phyloP scores from a whole-genome alignment of 345 rosid genomes.

The Eutrema heterophyllum region DNA sequence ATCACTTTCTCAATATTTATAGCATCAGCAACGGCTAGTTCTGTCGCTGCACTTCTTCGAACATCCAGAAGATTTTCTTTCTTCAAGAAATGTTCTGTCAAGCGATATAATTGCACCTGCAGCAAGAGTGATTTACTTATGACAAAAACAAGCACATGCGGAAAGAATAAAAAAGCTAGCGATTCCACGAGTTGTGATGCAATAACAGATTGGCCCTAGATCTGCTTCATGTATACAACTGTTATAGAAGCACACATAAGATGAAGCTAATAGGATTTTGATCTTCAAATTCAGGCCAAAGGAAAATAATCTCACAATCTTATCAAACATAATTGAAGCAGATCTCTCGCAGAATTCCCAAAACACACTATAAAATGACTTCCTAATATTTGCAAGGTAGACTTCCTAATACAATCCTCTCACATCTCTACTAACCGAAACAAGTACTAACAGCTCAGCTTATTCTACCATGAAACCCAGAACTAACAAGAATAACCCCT shows the following conservation, averaged over 20 bases:
- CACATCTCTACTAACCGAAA: neutral
- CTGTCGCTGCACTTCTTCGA: conserved; percentile 80
- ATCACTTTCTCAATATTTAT: conserved; percentile 76
- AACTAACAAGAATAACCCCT: neutral
- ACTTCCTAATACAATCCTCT: neutral
- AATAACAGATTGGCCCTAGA: neutral
- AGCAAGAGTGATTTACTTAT: conserved; percentile 18
- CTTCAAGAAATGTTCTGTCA: conserved; percentile 78
- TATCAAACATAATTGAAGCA: neutral
- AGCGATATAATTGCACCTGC: conserved; percentile 83
- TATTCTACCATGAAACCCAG: neutral
- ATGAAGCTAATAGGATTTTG: neutral
- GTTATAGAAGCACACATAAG: neutral
- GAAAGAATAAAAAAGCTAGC: conserved; percentile 5
- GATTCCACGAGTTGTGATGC: neutral
- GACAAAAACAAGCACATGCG: conserved; percentile 3
- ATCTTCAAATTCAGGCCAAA: neutral
- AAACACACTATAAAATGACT: neutral
- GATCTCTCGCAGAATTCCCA: neutral
- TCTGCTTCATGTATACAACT: neutral
- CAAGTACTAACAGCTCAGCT: neutral
- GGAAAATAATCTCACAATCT: neutral
- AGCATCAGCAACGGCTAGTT: conserved; percentile 98
- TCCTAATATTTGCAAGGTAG: neutral
- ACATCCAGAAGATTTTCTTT: conserved; percentile 60